Evolutionary conservation across 2,329 filamentous ascomycete species (phyloP), one percentile per base, ranked within the genome.

Genomic region (Xylaria digitata): DNA sequence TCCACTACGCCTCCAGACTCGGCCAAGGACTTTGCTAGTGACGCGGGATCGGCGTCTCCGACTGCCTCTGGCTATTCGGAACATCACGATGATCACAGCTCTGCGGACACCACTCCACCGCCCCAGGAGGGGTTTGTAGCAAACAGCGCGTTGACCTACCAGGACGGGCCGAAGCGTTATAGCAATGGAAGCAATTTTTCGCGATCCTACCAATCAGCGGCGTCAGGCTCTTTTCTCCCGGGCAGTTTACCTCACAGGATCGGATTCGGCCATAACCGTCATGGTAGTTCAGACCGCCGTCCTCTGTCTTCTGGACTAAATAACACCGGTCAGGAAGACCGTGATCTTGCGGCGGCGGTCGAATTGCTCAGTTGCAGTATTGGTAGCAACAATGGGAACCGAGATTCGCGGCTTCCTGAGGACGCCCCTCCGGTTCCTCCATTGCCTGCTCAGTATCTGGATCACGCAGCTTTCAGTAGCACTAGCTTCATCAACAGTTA

Each of bases 321-420:
- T 76, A 83, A 85, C 59, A 90, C 89, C 8, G 91, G 93, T 63
- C 89, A 95, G 74, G 93, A 96, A 70, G 94, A 97, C 76, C 91
- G 89, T 53, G 93, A 96, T 71, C 85, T 98, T 66, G 95, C 94
- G 21, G 94, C 94, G 15, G 94, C 95, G 2, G 93, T 97, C 56
- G 93, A 96, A 73, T 84, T 97, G 71, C 88, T 97, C 69, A 95
- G 92, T 80, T 96, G 93, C 85, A 97, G 93, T 79, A 96, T 97
- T 78, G 90, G 90, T 71, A 97, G 94, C 78, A 87, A 85, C 73
- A 85, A 79, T 54, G 89, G 92, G 67, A 87, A 90, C 74, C 88
- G 86, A 69, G 84, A 88, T 63, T 85, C 90, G 48, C 84, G 86
- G 57, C 82, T 94, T 67, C 86, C 89, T 4, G 83, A 87, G 2